Evolutionary conservation across 441 rosid species (phyloP), one percentile per base, ranked within the genome.

Genomic region (Adansonia rubrostipa): DNA sequence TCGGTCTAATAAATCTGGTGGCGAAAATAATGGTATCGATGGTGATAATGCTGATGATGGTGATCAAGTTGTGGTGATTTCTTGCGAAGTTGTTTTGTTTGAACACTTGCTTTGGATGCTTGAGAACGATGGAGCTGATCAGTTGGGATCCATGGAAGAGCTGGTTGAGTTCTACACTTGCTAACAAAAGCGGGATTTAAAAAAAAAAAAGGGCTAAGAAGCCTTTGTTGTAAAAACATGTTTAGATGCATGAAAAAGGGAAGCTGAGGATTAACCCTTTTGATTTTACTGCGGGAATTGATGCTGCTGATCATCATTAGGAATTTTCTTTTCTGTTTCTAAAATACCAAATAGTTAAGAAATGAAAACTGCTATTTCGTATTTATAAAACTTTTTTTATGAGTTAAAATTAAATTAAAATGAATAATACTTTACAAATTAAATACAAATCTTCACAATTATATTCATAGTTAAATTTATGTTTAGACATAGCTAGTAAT

Each of bases 61-160:
- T 28, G 84, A 84, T 4, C 86, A 80, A 33, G 85, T 86, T 9
- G 91, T 87, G 28, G 28, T 24, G 71, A 92, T 90, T 66, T 81
- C 92, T 73, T 93, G 99, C 80, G 99, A 93, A 80, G 98, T 93
- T 57, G 98, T 95, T 71, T 77, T 95, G 87, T 95, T 95, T 68
- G 98, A 93, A 70, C 99, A 95, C 71, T 84, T 95, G 89, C 74
- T 95, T 79, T 95, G 99, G 99, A 92, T 95, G 97, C 87, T 95
- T 51, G 87, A 91, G 83, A 85, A 80, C 8, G 84, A 81, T 17
- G 87, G 82, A 1, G 78, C 83, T 24, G 28, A 24, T 51, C 92
- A 84, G 77, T 54, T 88, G 77, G 94, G 88, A 22, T 88, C 97
- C 85, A 83, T 80, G 90, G 92, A 88, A 62, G 95, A 91, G 79